Percentiles rank a stretch among this genome's conserved stretches.
Evolutionary conservation across 2,329 filamentous ascomycete species (phyloP).

Genomic region (Pyricularia sp.): DNA sequence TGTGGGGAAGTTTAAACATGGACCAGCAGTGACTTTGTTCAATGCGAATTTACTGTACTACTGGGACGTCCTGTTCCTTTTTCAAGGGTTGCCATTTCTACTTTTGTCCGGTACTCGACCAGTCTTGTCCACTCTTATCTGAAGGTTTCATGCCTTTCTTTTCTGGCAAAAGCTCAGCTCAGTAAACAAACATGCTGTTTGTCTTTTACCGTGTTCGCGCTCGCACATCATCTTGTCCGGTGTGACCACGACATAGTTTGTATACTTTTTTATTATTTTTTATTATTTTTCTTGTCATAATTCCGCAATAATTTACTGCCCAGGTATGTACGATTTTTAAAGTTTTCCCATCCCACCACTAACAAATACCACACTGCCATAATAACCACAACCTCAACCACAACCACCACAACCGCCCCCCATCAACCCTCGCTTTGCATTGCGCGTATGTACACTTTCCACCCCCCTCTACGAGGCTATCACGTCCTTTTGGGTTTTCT

Average conservation of each 20-base stretch:
- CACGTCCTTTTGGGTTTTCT: neutral
- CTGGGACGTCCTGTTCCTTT: neutral
- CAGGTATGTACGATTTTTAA: neutral
- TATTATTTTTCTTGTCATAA: neutral
- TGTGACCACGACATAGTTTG: no score
- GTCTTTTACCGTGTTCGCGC: neutral
- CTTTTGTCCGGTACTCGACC: neutral
- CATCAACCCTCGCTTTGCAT: neutral
- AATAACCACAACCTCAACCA: neutral
- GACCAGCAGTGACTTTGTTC: neutral
- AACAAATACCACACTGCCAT: neutral
- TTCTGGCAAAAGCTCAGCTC: neutral
- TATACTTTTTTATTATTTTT: neutral
- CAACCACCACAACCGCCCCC: neutral
- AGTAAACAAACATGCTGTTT: neutral
- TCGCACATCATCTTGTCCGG: neutral
- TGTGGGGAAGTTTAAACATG: slow-evolving; percentile 1
- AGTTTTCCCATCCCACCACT: neutral
- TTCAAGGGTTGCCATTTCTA: neutral
- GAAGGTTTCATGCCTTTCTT: neutral
- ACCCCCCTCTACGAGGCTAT: neutral
- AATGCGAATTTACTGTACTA: neutral
- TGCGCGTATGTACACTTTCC: no score
- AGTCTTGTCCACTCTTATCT: neutral
- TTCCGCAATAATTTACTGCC: neutral